These are phyloP conservation scores for Dendrothele bispora DNA, from an alignment of 768 basidiomycete species.

Conservation along the genomic window DNA sequence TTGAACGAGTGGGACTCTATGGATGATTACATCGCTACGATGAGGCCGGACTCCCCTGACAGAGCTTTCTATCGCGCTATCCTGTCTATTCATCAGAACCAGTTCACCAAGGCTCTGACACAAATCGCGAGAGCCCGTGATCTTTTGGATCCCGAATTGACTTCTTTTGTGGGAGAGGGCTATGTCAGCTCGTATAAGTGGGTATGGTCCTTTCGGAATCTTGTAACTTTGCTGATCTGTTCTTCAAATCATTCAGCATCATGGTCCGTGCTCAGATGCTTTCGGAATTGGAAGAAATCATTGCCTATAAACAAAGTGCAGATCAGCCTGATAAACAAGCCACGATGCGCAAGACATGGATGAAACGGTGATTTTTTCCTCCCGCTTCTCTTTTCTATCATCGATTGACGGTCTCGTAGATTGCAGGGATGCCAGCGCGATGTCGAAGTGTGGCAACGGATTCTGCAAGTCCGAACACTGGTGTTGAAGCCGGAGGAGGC, in stretches of 20 bases:
- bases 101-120: slow-evolving; percentile 85
- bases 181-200: slow-evolving; percentile 98
- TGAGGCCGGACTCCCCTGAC: slow-evolving; percentile 92
- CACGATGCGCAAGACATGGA: slow-evolving; percentile 94
- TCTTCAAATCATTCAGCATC: slow-evolving; percentile 48
- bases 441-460: slow-evolving; percentile 98
- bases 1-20: slow-evolving; percentile 96
- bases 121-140: slow-evolving; percentile 95
- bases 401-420: too few relatives aligned
- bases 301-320: slow-evolving; percentile 89
- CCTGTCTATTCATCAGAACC: slow-evolving; percentile 92
- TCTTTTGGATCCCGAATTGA: slow-evolving; percentile 86
- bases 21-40: slow-evolving; percentile 94
- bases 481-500: slow-evolving; percentile 93
- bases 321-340: slow-evolving; percentile 93
- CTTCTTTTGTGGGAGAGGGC: slow-evolving; percentile 89
- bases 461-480: slow-evolving; percentile 92
- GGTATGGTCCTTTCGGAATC: slow-evolving; percentile 25
- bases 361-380: slow-evolving; percentile 73
- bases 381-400: too few relatives aligned
- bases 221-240: too few relatives aligned
- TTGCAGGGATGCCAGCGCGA: slow-evolving; percentile 96
- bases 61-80: slow-evolving; percentile 96
- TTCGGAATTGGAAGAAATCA: slow-evolving; percentile 97
- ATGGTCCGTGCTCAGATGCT: slow-evolving; percentile 99